Conservation (phyloP, 2,329 filamentous ascomycete genomes). For the Colletotrichum limetticola region DNA sequence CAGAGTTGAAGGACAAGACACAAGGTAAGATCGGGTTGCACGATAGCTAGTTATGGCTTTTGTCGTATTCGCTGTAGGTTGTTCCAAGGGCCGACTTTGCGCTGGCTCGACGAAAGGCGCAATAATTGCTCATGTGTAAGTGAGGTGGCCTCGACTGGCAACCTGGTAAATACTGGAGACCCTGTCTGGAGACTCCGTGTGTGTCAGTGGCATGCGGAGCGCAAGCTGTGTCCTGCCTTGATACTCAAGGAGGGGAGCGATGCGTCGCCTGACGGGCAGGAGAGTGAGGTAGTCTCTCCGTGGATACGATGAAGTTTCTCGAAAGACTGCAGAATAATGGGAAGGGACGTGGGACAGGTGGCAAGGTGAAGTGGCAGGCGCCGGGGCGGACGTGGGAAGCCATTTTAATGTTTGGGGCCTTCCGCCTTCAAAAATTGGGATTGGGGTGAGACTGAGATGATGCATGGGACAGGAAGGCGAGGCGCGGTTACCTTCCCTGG, state of each 20-base stretch:
- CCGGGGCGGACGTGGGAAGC: slow-evolving; percentile 14
- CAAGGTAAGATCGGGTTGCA: too few species aligned
- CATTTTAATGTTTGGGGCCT: slow-evolving; percentile 18
- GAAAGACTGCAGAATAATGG: not conserved
- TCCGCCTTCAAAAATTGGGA: not conserved
- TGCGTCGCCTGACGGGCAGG: slow-evolving; percentile 1
- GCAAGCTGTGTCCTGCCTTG: slow-evolving; percentile 25
- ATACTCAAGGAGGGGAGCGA: slow-evolving; percentile 19
- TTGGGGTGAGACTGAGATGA: not conserved
- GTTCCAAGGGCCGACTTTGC: not conserved
- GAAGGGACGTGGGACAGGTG: not conserved
- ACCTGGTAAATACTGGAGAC: not conserved
- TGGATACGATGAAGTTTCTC: not conserved
- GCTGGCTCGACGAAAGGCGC: not conserved
- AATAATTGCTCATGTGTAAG: not conserved
- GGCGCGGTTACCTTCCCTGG: not conserved
- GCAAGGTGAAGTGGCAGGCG: not conserved
- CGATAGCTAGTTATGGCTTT: not conserved
- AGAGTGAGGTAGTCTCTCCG: not conserved
- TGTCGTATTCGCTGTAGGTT: not conserved
- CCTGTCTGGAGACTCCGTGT: too few species aligned
- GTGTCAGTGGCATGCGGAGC: slow-evolving; percentile 1
- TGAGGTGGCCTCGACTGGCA: not conserved
- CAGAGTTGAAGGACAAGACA: not conserved
- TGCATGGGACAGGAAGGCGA: not conserved